Percentiles rank a stretch among this genome's conserved stretches.
Evolutionary conservation across 2,329 filamentous ascomycete genomes (phyloP).

Genomic region (Claviceps sp.): DNA sequence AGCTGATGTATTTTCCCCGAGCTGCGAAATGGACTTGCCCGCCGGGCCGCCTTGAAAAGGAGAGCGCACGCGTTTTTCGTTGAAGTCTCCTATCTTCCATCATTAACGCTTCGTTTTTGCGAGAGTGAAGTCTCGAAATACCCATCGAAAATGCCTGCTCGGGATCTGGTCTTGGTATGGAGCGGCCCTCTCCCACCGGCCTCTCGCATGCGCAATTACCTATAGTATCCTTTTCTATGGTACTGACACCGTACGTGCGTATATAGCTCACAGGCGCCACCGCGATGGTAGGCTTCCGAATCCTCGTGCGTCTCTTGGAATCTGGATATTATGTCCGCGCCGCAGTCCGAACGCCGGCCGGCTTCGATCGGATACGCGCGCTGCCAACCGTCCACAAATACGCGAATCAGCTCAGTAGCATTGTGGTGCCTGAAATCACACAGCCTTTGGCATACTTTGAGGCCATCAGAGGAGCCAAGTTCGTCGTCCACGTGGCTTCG

Average conservation of each 20-base stretch:
- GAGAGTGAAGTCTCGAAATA: no score
- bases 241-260: no score
- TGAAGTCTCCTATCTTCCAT: no score
- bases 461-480: conserved; percentile 25
- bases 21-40: no score
- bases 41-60: no score
- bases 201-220: no score
- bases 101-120: no score
- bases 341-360: conserved; percentile 14
- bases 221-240: no score
- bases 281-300: conserved; percentile 18
- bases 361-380: conserved; percentile 4
- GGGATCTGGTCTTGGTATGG: conserved; percentile 3
- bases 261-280: conserved; percentile 14
- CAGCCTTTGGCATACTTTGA: conserved; percentile 24
- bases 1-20: no score
- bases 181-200: no score
- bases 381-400: conserved; percentile 5
- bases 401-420: conserved; percentile 11
- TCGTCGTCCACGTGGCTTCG: conserved; percentile 17
- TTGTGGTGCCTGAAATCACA: conserved; percentile 24
- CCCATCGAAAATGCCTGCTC: no score
- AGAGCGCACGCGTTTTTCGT: no score
- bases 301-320: conserved; percentile 14
- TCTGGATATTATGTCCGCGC: conserved; percentile 16